Conservation (phyloP, 208 protist genomes). For the Leptomonas seymouri region DNA sequence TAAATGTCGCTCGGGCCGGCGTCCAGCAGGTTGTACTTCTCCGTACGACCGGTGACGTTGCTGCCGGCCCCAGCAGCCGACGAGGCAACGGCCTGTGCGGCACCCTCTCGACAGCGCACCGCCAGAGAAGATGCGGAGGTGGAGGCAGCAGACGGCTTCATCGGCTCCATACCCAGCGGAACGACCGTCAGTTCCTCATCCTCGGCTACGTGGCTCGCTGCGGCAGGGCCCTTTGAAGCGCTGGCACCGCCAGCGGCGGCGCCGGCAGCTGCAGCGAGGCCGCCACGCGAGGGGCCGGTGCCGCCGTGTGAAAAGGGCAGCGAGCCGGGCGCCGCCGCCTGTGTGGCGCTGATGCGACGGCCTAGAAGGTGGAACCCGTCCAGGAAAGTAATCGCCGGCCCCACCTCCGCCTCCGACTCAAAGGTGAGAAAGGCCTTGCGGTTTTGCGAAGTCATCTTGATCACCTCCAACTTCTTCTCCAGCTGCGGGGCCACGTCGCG, state of each 20-base stretch:
- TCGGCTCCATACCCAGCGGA: constrained; percentile 46
- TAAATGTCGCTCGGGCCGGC: constrained; percentile 76
- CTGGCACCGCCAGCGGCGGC: neutral
- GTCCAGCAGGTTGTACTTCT: constrained; percentile 87
- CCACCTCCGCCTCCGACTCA: constrained; percentile 65
- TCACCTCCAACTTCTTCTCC: constrained; percentile 80
- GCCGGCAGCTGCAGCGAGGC: neutral
- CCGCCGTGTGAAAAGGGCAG: constrained; percentile 77
- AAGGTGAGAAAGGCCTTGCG: constrained; percentile 92
- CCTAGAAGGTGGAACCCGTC: constrained; percentile 86
- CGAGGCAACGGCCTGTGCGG: neutral
- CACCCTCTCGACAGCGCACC: constrained; percentile 11
- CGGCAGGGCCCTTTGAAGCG: neutral
- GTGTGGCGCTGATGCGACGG: constrained; percentile 65
- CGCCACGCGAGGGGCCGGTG: constrained; percentile 10
- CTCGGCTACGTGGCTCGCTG: neutral
- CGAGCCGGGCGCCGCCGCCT: constrained; percentile 76
- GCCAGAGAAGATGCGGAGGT: constrained; percentile 2
- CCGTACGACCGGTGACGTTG: constrained; percentile 71
- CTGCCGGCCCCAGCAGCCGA: constrained; percentile 18
- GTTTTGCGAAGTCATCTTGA: constrained; percentile 93
- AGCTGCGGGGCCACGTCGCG: constrained; percentile 86
- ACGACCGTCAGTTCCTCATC: constrained; percentile 41
- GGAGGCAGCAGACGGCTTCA: neutral
- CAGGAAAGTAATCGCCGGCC: constrained; percentile 75